Evolutionary conservation across 441 rosid genomes (phyloP).

Genomic region (Bocquillonia castaneifolia): DNA sequence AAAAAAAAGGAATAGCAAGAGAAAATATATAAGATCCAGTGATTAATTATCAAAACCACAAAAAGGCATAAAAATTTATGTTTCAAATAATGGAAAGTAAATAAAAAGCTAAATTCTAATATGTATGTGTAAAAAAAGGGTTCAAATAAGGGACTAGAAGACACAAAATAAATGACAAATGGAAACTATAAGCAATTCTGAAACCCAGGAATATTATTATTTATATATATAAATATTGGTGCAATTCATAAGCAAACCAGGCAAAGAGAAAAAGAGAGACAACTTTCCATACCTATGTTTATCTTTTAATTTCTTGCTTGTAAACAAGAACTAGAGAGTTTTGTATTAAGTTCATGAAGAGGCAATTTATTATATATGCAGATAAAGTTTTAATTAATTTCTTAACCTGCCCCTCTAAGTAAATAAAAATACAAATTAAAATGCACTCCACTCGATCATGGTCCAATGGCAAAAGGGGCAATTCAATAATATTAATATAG

Average conservation of each 20-base stretch:
- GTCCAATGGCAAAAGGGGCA: too few relatives aligned
- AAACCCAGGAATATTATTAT: conserved; percentile 18
- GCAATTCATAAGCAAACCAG: conserved; percentile 16
- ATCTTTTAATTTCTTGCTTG: conserved; percentile 16
- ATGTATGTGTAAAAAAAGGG: background rate
- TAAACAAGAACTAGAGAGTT: conserved; percentile 15
- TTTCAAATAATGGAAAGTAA: conserved; percentile 15
- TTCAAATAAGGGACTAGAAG: conserved; percentile 18
- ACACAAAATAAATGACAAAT: conserved; percentile 21
- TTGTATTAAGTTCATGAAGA: conserved; percentile 5
- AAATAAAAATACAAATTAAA: conserved; percentile 17
- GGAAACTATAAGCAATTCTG: conserved; percentile 21
- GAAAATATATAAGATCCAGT: background rate
- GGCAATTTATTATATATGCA: conserved; percentile 13
- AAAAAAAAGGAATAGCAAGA: background rate
- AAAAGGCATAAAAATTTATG: conserved; percentile 10
- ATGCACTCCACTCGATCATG: background rate
- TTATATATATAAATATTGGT: too few relatives aligned
- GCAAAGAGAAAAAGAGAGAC: conserved; percentile 3
- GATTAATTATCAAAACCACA: conserved; percentile 18
- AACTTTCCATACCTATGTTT: conserved; percentile 10
- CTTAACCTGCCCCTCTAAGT: background rate
- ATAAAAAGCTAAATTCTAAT: conserved; percentile 3
- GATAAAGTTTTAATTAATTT: background rate
- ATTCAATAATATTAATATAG: background rate